Conservation (phyloP, 495 filamentous ascomycete genomes). For the Venustampulla echinocandica region DNA sequence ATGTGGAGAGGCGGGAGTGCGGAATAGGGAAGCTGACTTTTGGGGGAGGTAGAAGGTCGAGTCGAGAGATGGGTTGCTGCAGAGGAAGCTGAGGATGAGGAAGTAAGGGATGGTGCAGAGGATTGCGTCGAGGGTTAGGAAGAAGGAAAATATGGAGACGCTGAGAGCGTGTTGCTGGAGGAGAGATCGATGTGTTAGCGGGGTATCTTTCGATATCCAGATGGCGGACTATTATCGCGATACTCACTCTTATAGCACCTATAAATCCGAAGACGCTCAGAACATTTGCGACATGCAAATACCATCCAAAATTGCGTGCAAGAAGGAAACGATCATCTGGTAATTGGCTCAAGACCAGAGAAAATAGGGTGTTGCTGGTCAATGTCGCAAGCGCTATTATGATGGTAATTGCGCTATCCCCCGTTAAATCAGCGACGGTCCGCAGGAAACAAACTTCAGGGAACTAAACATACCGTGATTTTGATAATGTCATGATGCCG, state of each 20-base stretch:
- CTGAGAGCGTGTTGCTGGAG: slow-evolving; percentile 21
- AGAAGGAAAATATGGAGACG: slow-evolving; percentile 20
- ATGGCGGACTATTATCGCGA: neutral
- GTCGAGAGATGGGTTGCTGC: no score
- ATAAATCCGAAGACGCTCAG: slow-evolving; percentile 22
- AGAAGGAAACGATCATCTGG: slow-evolving; percentile 23
- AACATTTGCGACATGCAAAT: slow-evolving; percentile 22
- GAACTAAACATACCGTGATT: slow-evolving; percentile 5
- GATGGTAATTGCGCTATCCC: slow-evolving; percentile 16
- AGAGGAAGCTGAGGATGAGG: slow-evolving; percentile 18
- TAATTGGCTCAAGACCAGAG: slow-evolving; percentile 15
- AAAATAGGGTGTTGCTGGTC: slow-evolving; percentile 14
- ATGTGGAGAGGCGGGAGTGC: neutral
- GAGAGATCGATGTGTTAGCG: no score
- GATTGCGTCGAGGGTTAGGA: slow-evolving; percentile 18
- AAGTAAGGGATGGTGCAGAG: slow-evolving; percentile 18
- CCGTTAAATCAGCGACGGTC: neutral
- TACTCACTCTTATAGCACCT: slow-evolving; percentile 18
- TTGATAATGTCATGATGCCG: slow-evolving; percentile 10
- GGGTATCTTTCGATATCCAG: neutral
- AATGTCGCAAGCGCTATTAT: slow-evolving; percentile 16
- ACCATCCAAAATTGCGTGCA: slow-evolving; percentile 14
- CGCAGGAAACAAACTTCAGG: neutral
- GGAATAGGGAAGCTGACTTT: neutral
- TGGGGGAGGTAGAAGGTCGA: neutral